Percentiles rank a stretch among this genome's conserved stretches.
Conservation (phyloP, 75 land plant genomes). For the Sequoia sempervirens region DNA sequence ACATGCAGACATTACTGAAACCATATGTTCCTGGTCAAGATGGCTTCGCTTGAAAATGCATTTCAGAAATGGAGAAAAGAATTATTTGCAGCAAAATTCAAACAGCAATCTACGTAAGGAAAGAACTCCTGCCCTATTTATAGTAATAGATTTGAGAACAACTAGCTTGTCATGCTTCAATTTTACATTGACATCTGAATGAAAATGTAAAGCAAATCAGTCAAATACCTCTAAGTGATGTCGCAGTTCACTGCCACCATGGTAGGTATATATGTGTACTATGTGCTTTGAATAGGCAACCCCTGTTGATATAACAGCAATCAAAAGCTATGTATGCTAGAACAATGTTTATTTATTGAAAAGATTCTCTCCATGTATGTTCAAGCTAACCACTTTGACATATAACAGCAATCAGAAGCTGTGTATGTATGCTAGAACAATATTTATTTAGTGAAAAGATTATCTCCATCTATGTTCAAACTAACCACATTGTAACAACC, state of each 20-base stretch:
- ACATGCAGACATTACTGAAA: neutral
- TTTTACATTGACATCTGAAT: neutral
- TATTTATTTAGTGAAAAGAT: neutral
- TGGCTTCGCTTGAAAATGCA: neutral
- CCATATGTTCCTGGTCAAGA: neutral
- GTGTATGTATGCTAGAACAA: neutral
- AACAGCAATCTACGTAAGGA: neutral
- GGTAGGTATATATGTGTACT: conserved; percentile 66
- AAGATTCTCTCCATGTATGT: neutral
- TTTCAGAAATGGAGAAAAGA: neutral
- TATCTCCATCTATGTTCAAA: neutral
- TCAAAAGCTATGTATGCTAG: neutral
- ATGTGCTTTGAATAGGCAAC: conserved; percentile 81
- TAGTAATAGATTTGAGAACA: neutral
- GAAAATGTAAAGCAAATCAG: neutral
- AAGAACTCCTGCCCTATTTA: neutral
- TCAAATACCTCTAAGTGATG: conserved; percentile 67
- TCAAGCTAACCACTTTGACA: neutral
- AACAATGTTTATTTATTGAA: neutral
- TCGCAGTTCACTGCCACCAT: conserved; percentile 50
- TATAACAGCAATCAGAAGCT: no score
- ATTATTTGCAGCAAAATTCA: neutral
- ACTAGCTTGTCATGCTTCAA: neutral
- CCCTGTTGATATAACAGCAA: conserved; percentile 34
- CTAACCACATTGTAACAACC: neutral